These are phyloP conservation scores for Pseudozyma pruni DNA, from an alignment of 1,284 basidiomycete species.

Conservation along the genomic window DNA sequence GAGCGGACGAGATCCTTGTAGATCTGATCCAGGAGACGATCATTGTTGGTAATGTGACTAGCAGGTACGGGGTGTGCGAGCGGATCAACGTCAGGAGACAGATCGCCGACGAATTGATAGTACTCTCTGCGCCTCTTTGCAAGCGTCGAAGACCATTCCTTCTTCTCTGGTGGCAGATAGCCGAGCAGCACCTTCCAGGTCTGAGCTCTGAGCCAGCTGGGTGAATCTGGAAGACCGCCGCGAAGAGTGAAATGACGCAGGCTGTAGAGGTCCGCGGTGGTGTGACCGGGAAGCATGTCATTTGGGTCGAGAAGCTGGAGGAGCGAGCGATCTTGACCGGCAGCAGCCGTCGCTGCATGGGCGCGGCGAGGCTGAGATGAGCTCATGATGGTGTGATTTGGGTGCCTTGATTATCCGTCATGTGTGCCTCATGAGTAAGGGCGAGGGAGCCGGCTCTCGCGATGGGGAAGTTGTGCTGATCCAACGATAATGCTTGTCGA, in stretches of 20 bases:
- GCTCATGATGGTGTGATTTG: constrained; percentile 28
- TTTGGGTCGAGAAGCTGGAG: constrained; percentile 53
- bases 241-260: constrained; percentile 57
- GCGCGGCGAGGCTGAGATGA: constrained; percentile 17
- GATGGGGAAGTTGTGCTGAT: background rate
- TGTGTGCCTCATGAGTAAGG: background rate
- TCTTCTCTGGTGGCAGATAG: constrained; percentile 61
- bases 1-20: constrained; percentile 60
- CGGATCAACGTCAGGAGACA: constrained; percentile 24
- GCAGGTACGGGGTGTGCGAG: background rate
- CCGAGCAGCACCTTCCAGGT: constrained; percentile 64
- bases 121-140: constrained; percentile 57
- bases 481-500: too few species aligned
- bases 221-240: constrained; percentile 48
- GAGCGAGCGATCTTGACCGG: constrained; percentile 40
- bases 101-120: constrained; percentile 58
- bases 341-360: constrained; percentile 15
- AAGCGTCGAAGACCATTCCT: constrained; percentile 52
- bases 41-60: constrained; percentile 32
- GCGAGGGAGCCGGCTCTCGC: background rate
- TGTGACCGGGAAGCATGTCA: constrained; percentile 57
- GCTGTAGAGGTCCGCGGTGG: constrained; percentile 56
- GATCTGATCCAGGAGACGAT: constrained; percentile 60
- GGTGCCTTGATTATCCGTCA: constrained; percentile 5
- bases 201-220: constrained; percentile 61